phyloP scores from a whole-genome alignment of 2,329 filamentous ascomycete species.

The Fusarium subtropicale region DNA sequence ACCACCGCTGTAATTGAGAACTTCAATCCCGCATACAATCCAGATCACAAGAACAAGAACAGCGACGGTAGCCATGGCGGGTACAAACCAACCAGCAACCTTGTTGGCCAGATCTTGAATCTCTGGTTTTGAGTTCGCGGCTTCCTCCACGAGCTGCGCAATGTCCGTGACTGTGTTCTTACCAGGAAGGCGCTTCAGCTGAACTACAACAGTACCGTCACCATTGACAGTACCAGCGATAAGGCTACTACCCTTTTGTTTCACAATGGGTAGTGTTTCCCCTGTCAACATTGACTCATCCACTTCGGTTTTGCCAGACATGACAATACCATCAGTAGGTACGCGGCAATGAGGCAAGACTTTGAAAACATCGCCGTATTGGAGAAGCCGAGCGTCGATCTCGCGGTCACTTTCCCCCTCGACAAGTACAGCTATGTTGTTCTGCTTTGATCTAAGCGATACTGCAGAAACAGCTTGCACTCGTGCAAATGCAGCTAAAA shows the following conservation, averaged over 20 bases:
- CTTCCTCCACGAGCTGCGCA: slow-evolving; percentile 68
- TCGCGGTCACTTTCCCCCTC: slow-evolving; percentile 50
- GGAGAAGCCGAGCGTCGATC: slow-evolving; percentile 67
- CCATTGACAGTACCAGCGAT: slow-evolving; percentile 46
- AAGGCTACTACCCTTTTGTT: slow-evolving; percentile 7
- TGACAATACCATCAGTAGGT: slow-evolving; percentile 68
- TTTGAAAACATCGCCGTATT: slow-evolving; percentile 67
- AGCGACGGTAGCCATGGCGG: slow-evolving; percentile 62
- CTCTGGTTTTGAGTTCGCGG: slow-evolving; percentile 67
- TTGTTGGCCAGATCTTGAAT: slow-evolving; percentile 69
- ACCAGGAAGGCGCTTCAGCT: slow-evolving; percentile 62
- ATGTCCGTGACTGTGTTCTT: slow-evolving; percentile 71
- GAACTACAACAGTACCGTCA: slow-evolving; percentile 60
- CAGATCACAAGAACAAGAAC: slow-evolving; percentile 54
- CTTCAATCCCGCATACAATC: slow-evolving; percentile 20
- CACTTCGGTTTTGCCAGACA: slow-evolving; percentile 65
- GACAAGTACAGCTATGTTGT: slow-evolving; percentile 59
- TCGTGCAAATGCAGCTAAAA: slow-evolving; percentile 54
- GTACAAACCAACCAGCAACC: slow-evolving; percentile 70
- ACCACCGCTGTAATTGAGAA: slow-evolving; percentile 53
- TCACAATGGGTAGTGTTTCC: not conserved
- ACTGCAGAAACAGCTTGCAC: slow-evolving; percentile 53
- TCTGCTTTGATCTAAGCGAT: slow-evolving; percentile 59
- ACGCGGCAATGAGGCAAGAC: slow-evolving; percentile 63
- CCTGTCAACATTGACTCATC: slow-evolving; percentile 70